A percentile compares a stretch with the other conserved stretches of the same genome.
Conservation (phyloP, 305 asterid species). For the Rubia peregrina region DNA sequence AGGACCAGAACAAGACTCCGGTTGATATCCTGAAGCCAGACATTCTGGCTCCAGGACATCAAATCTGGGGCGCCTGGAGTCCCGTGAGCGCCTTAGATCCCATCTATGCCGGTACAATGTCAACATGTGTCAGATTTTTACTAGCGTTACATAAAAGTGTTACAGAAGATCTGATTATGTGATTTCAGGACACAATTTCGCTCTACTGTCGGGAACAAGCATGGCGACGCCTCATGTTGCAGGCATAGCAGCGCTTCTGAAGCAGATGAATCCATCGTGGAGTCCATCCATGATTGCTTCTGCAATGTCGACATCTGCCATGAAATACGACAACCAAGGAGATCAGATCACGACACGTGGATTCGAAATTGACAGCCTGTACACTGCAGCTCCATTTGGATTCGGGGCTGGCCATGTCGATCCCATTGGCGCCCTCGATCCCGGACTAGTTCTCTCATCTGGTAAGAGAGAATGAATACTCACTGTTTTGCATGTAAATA, state of each 20-base stretch:
- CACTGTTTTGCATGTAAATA: background rate
- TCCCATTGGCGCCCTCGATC: slow-evolving; percentile 61
- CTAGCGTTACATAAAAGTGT: background rate
- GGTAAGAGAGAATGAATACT: slow-evolving; percentile 27
- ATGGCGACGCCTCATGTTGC: slow-evolving; percentile 94
- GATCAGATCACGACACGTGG: slow-evolving; percentile 91
- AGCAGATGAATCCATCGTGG: slow-evolving; percentile 66
- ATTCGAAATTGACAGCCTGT: slow-evolving; percentile 35
- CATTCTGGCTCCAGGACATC: slow-evolving; percentile 89
- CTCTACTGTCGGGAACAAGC: slow-evolving; percentile 80
- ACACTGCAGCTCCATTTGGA: slow-evolving; percentile 78
- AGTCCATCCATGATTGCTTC: slow-evolving; percentile 88
- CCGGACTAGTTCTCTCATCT: slow-evolving; percentile 66
- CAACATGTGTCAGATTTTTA: too few species aligned
- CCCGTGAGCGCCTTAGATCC: slow-evolving; percentile 73
- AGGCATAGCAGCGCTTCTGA: slow-evolving; percentile 81
- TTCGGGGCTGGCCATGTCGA: slow-evolving; percentile 83
- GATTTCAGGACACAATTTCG: slow-evolving; percentile 51
- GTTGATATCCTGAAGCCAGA: slow-evolving; percentile 87
- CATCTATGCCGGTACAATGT: slow-evolving; percentile 46
- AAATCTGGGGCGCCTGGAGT: slow-evolving; percentile 98
- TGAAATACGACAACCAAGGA: slow-evolving; percentile 62
- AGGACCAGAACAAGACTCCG: slow-evolving; percentile 48
- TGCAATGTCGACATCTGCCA: slow-evolving; percentile 85
- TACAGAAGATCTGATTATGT: background rate